Percentiles rank a stretch among this genome's conserved stretches.
Conservation (phyloP, 129 eudicot genomes). For the Apium graveolens region DNA sequence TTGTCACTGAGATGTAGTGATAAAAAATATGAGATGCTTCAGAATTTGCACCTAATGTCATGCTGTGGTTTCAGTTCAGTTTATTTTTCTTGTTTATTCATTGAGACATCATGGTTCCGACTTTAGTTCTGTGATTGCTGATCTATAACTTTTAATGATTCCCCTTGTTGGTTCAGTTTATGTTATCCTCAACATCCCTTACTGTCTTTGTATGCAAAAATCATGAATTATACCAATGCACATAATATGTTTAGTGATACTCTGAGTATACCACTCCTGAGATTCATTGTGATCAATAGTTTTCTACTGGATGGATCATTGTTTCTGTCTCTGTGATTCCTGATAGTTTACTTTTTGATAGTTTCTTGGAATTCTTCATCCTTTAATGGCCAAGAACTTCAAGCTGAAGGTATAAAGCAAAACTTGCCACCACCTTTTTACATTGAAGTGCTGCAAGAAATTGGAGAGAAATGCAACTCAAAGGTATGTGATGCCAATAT, state of each 20-base stretch:
- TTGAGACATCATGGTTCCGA: background rate
- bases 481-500: conserved; percentile 38
- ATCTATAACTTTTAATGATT: background rate
- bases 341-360: conserved; percentile 8
- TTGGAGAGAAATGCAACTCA: conserved; percentile 69
- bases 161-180: background rate
- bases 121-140: background rate
- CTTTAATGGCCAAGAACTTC: conserved; percentile 34
- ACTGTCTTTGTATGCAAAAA: background rate
- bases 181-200: background rate
- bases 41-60: background rate
- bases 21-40: background rate
- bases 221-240: background rate
- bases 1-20: background rate
- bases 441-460: conserved; percentile 73
- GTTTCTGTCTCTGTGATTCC: background rate
- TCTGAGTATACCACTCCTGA: background rate
- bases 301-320: conserved; percentile 5
- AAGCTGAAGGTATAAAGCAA: conserved; percentile 39
- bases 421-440: conserved; percentile 39
- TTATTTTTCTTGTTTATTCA: background rate
- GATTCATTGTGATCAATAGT: background rate
- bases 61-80: background rate
- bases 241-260: background rate
- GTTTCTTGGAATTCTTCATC: conserved; percentile 31